Evolutionary conservation across 2,329 filamentous ascomycete genomes (phyloP), one percentile per base, ranked within the genome.

Genomic region (Conoideocrella luteorostrata): DNA sequence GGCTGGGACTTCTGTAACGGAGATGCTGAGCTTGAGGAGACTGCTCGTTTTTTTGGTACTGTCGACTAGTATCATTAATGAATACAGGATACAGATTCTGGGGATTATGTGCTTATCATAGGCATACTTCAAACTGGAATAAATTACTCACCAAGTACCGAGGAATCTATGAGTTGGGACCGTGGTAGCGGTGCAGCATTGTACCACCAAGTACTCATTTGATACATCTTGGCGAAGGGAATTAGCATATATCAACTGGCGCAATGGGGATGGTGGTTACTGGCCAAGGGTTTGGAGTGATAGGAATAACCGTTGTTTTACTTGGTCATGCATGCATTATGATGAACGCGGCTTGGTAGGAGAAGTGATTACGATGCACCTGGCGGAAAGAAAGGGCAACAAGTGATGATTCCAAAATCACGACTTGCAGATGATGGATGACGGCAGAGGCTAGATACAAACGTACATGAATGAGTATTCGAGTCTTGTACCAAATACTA

Each of bases 1-100:
- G 93, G 90, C 0, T 98, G 93, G 93, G 93, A 98, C 63, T 98
- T 97, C 72, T 93, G 89, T 47, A 88, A 89, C 53, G 84, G 80
- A 4, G 90, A 98, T 52, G 66, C 77, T 44, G 85, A 94, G 53
- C 77, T 96, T 42, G 79, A 88, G 44, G 82, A 87, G 58, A 86
- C 84, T 6, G 80, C 81, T 50, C 76, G 78, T 28, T 94, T 95
- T 59, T 95, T 95, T 60, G 81, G 74, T 42, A 73, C 77, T 3
- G 69, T 83, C 33, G 75, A 66, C 44, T 66, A 51, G 53, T 35
- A 18, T n/a, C 11, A 18, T 3, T 7, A 12, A n/a, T n/a, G n/a
- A n/a, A n/a, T n/a, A n/a, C n/a, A n/a, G n/a, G n/a, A n/a, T n/a
- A n/a, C n/a, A n/a, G n/a, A n/a, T n/a, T n/a, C n/a, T n/a, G n/a